A percentile compares a stretch with the other conserved stretches of the same genome.
These are phyloP conservation scores for Stemphylium lycopersici DNA, from an alignment of 2,329 filamentous ascomycete species.

Conservation along the genomic window DNA sequence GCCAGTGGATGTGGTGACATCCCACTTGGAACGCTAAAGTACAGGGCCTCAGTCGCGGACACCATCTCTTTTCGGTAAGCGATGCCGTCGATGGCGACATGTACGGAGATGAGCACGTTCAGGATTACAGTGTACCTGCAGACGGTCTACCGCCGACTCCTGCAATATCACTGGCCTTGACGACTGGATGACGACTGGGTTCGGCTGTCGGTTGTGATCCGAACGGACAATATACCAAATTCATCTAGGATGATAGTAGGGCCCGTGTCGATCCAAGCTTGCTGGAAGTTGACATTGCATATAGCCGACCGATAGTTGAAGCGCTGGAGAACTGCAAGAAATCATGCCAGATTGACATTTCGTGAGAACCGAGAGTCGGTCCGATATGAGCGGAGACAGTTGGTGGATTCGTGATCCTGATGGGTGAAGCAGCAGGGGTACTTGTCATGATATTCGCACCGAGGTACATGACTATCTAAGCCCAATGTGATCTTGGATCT, in stretches of 20 bases:
- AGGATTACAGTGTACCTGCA: constrained; percentile 36
- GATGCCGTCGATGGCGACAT: constrained; percentile 2
- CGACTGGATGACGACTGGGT: constrained; percentile 16
- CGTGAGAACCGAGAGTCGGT: not conserved
- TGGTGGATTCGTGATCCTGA: not conserved
- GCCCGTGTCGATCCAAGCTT: constrained; percentile 19
- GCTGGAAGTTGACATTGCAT: constrained; percentile 6
- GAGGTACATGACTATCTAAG: constrained; percentile 9
- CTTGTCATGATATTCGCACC: constrained; percentile 2
- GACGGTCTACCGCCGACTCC: constrained; percentile 21
- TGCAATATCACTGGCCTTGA: constrained; percentile 6
- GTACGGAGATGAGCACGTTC: constrained; percentile 13
- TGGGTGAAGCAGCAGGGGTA: constrained; percentile 8
- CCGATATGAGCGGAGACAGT: not conserved
- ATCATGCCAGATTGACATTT: constrained; percentile 1
- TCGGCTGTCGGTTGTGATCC: constrained; percentile 34
- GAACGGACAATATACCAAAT: constrained; percentile 27
- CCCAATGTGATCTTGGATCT: constrained; percentile 21
- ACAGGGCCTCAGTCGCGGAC: constrained; percentile 2
- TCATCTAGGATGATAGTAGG: constrained; percentile 27
- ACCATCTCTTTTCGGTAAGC: constrained; percentile 9
- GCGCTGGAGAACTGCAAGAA: constrained; percentile 7
- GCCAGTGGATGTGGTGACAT: constrained; percentile 2
- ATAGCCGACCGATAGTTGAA: constrained; percentile 8
- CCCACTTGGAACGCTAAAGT: constrained; percentile 3